A percentile compares a stretch with the other conserved stretches of the same genome.
These are phyloP conservation scores for Chaetomium fimeti DNA, from an alignment of 495 filamentous ascomycete species.

Conservation along the genomic window DNA sequence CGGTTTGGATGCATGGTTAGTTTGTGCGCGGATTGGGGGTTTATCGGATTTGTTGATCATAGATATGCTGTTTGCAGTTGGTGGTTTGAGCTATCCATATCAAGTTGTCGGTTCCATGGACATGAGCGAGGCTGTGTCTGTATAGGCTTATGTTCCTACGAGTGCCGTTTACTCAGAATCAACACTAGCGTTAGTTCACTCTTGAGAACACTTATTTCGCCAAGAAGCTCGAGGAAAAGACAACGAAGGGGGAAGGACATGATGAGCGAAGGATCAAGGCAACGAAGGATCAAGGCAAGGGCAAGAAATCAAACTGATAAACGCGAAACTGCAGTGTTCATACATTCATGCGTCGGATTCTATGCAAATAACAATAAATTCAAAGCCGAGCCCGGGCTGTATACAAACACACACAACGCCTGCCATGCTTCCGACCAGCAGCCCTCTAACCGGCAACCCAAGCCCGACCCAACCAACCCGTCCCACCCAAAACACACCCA, in stretches of 20 bases:
- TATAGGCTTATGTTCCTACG: neutral
- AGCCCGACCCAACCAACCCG: no score
- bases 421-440: neutral
- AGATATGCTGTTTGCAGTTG: neutral
- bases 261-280: no score
- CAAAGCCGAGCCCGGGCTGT: neutral
- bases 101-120: neutral
- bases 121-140: neutral
- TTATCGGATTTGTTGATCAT: neutral
- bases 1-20: constrained; percentile 15
- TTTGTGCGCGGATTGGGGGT: neutral
- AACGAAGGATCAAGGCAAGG: no score
- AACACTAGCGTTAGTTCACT: no score
- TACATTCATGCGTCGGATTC: no score
- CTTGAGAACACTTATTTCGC: no score
- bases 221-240: neutral
- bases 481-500: neutral
- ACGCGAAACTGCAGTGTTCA: no score
- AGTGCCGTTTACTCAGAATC: no score
- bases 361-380: neutral
- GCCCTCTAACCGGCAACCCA: neutral
- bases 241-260: no score
- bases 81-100: neutral
- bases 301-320: no score
- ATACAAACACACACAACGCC: neutral